Evolutionary conservation across 2,329 filamentous ascomycete genomes (phyloP), one percentile per base, ranked within the genome.

Genomic region (Diaporthe helianthi): DNA sequence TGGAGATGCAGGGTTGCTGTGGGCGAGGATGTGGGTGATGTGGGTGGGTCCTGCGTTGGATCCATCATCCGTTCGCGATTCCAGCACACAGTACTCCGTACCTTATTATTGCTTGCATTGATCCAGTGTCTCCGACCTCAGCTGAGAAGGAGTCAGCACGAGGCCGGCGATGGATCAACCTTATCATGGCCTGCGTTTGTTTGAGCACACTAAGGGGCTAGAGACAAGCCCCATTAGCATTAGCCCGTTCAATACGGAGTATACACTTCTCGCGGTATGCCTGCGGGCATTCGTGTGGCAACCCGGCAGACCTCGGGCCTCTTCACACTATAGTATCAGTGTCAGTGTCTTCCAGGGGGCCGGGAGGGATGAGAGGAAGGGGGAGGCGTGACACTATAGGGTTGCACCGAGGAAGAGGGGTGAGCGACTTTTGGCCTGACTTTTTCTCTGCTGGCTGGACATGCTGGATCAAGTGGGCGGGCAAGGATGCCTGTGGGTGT

Each of bases 401-500:
- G 73, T 73, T 66, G 68, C 71, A 73, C 68, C 69, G 66, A 65
- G 36, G 60, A 69, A 60, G 49, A 70, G 60, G 65, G 55, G 65
- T 65, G 52, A 69, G 64, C 68, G 54, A 70, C 65, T 68, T 68
- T 68, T 53, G 58, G 44, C 65, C 41, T 68, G 54, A 70, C 65
- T 68, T 68, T 68, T 60, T 60, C 38, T 67, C 44, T 71, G 69
- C 41, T 65, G 51, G 51, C 58, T 63, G 58, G 41, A 49, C 58
- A 15, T 63, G 58, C 58, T 63, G 58, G 58, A 63, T 63, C 29
- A 69, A 65, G 64, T 69, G 68, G 61, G 49, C 61, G 54, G 61
- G 31, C 61, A 67, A 67, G 68, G 51, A 49, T 47, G 44, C 36
- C 41, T 55, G 52, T 49, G 31, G 51, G 22, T 49, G 31, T 49